phyloP scores from a whole-genome alignment of 2,329 filamentous ascomycete species.

The Microascus cirrosus region DNA sequence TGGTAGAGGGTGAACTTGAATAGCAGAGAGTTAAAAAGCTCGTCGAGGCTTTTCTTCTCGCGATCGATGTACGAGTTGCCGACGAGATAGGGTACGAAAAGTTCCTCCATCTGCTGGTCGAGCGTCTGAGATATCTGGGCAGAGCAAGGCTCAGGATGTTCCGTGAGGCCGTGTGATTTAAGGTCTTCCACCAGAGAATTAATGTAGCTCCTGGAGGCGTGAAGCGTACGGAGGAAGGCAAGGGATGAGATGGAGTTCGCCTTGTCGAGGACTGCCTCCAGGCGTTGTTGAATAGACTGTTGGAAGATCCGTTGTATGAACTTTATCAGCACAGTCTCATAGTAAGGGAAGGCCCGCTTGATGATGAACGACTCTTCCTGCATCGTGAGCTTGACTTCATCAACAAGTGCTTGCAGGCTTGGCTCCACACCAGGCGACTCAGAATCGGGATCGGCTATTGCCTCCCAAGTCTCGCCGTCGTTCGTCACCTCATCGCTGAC shows the following conservation, averaged over 20 bases:
- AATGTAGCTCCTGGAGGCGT: constrained; percentile 85
- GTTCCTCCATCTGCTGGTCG: constrained; percentile 64
- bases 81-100: constrained; percentile 61
- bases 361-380: constrained; percentile 97
- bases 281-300: constrained; percentile 89
- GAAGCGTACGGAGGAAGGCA: constrained; percentile 81
- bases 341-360: constrained; percentile 89
- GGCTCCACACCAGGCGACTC: constrained; percentile 87
- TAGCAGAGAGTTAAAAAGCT: constrained; percentile 78
- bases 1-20: constrained; percentile 98
- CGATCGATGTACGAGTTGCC: constrained; percentile 61
- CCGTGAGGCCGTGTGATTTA: constrained; percentile 87
- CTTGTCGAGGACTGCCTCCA: constrained; percentile 94
- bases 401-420: constrained; percentile 80
- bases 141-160: constrained; percentile 85
- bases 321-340: constrained; percentile 84
- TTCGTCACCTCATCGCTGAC: constrained; percentile 74
- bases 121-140: constrained; percentile 70
- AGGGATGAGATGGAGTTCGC: constrained; percentile 84
- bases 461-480: constrained; percentile 75
- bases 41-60: constrained; percentile 60
- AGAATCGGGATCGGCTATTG: constrained; percentile 84
- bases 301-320: constrained; percentile 96
- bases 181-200: constrained; percentile 80
- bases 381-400: constrained; percentile 90